Conservation (phyloP, 768 basidiomycete species). For the Gloeopeniophorella convolvens region DNA sequence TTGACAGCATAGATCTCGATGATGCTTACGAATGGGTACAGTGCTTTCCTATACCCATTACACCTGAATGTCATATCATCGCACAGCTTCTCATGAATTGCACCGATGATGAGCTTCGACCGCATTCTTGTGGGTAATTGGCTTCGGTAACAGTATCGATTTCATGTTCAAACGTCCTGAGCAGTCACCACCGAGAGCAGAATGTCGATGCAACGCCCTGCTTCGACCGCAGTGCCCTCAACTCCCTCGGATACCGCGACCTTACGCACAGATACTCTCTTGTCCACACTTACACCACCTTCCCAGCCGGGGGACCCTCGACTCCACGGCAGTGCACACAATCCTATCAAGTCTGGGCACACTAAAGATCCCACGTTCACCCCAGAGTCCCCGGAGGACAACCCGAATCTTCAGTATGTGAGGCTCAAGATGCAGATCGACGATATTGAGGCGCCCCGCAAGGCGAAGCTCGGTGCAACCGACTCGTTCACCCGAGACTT, state of each 20-base stretch:
- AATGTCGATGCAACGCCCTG: not conserved
- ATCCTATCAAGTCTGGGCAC: not conserved
- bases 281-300: not conserved
- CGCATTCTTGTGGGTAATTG: slow-evolving; percentile 31
- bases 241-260: not conserved
- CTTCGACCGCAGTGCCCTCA: not conserved
- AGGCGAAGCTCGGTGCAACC: slow-evolving; percentile 25
- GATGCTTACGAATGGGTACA: slow-evolving; percentile 89
- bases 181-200: slow-evolving; percentile 5
- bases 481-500: slow-evolving; percentile 33
- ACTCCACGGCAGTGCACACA: not conserved
- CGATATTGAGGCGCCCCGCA: slow-evolving; percentile 31
- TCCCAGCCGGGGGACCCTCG: not conserved
- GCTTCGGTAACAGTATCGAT: not conserved
- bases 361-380: not conserved
- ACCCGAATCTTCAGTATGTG: slow-evolving; percentile 59
- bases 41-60: not conserved
- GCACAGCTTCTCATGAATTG: slow-evolving; percentile 60
- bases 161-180: not conserved
- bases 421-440: slow-evolving; percentile 52
- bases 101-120: slow-evolving; percentile 48
- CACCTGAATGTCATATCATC: not conserved
- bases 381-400: slow-evolving; percentile 19
- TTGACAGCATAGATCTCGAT: slow-evolving; percentile 70
- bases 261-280: not conserved